phyloP scores from a whole-genome alignment of 2,329 filamentous ascomycete species.

The Fusarium coffeatum region DNA sequence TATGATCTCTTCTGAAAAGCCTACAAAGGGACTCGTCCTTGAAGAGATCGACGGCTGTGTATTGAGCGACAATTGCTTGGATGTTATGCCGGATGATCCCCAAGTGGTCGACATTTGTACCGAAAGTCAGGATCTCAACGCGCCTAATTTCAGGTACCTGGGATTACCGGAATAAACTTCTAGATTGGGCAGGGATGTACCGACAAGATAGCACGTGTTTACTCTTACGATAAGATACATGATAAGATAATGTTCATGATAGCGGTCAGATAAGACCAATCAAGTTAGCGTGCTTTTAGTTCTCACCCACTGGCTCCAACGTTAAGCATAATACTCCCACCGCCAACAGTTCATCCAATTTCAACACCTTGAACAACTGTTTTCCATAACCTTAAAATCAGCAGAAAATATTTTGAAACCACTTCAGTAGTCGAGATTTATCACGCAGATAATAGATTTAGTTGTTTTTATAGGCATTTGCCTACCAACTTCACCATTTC shows the following conservation, averaged over 20 bases:
- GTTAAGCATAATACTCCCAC: fast-evolving
- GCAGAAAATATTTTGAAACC: neutral
- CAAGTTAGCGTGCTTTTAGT: neutral
- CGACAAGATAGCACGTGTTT: neutral
- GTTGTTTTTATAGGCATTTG: fast-evolving
- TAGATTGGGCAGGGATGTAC: neutral
- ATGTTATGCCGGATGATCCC: constrained; percentile 63
- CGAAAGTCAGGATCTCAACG: no score
- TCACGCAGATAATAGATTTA: fast-evolving
- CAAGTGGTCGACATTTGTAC: neutral
- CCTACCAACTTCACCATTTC: neutral
- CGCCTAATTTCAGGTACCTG: neutral
- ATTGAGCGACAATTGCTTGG: constrained; percentile 68
- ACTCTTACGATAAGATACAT: neutral
- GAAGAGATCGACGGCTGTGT: constrained; percentile 59
- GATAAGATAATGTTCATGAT: neutral
- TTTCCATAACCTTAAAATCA: neutral
- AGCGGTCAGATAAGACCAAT: fast-evolving
- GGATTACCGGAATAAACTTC: neutral
- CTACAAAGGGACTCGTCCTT: constrained; percentile 68
- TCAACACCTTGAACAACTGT: no score
- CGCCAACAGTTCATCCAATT: no score
- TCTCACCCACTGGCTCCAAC: no score
- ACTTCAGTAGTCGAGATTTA: fast-evolving
- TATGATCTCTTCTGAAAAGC: constrained; percentile 54